Evolutionary conservation across 2,329 filamentous ascomycete genomes (phyloP), one percentile per base, ranked within the genome.

Genomic region (Mollisia scopiformis): DNA sequence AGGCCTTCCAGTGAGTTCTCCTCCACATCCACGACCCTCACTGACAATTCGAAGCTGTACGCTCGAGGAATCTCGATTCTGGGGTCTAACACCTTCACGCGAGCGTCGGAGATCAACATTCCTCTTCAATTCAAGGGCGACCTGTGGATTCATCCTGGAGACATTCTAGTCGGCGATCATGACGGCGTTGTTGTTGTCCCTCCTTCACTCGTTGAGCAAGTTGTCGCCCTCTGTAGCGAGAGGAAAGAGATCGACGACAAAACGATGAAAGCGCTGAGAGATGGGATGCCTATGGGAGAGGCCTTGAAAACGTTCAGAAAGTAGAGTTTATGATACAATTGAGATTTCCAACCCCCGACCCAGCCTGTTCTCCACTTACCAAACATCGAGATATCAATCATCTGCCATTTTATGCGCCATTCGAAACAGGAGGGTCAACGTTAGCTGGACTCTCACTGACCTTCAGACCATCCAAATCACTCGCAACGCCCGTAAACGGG

Each of bases 1-100:
- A 49, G 67, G 63, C 1, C 57, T 56, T 50, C 57, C 57, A 4
- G 57, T 60, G 35, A 37, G 50, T 56, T 10, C 33, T 6, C 3
- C 10, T 28, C 21, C 27, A 8, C 27, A 49, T 2, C 46, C 10
- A 28, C 4, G 4, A 28, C 3, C 16, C 23, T 49, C 16, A 25
- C 23, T 49, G 46, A 27, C 14, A 6, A 7, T 6, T 23, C 7
- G 10, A 47, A 49, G 46, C 30, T 49, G 16, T 49, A 8, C 13
- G 46, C 46, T 6, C 23, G 27, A 28, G 46, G 46, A 16, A 28
- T 30, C 14, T 49, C 46, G 11, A 49, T 49, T 13, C 23, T 49
- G 16, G 46, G 46, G 3, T 49, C 46, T 8, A 49, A 49, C 25
- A 49, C 46, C 21, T 49, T 49, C 46, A 49, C 46, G 7, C 13